A percentile compares a stretch with the other conserved stretches of the same genome.
These are phyloP conservation scores for Colletotrichum karsti DNA, from an alignment of 2,329 filamentous ascomycete species.

Conservation along the genomic window DNA sequence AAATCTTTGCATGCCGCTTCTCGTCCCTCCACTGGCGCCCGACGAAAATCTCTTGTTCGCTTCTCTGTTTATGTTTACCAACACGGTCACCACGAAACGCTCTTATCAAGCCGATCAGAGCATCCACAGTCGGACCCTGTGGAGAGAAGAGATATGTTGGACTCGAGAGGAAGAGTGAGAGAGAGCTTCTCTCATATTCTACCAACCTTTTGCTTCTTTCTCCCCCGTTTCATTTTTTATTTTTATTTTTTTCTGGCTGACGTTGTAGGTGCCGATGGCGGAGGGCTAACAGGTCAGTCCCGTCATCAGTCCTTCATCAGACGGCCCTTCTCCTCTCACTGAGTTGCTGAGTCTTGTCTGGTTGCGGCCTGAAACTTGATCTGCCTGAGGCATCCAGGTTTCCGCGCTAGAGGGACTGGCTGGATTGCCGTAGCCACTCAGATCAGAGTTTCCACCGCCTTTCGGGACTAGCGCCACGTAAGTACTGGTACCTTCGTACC, in stretches of 20 bases:
- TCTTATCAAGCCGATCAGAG: slow-evolving; percentile 9
- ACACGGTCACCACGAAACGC: neutral
- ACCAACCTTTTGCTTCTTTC: neutral
- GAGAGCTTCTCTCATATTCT: neutral
- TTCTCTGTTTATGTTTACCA: neutral
- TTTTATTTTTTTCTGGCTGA: slow-evolving; percentile 2
- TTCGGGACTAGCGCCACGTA: slow-evolving; percentile 29
- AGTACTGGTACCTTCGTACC: slow-evolving; percentile 31
- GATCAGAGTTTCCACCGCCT: slow-evolving; percentile 30
- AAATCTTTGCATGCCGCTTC: slow-evolving; percentile 28
- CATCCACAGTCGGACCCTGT: neutral
- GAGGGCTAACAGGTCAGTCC: slow-evolving; percentile 24
- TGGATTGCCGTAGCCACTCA: slow-evolving; percentile 28
- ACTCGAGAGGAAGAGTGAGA: too few species aligned
- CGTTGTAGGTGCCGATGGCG: slow-evolving; percentile 16
- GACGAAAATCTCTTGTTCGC: neutral
- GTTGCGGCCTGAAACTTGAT: slow-evolving; percentile 30
- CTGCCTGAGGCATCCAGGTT: slow-evolving; percentile 27
- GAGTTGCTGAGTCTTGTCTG: slow-evolving; percentile 23
- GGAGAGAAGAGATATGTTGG: neutral
- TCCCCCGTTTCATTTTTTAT: neutral
- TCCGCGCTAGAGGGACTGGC: slow-evolving; percentile 20
- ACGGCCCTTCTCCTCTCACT: too few species aligned
- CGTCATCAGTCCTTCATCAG: slow-evolving; percentile 26
- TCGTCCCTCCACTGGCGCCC: slow-evolving; percentile 25